Conservation (phyloP, 2,329 filamentous ascomycete genomes). For the Geosmithia flava region DNA sequence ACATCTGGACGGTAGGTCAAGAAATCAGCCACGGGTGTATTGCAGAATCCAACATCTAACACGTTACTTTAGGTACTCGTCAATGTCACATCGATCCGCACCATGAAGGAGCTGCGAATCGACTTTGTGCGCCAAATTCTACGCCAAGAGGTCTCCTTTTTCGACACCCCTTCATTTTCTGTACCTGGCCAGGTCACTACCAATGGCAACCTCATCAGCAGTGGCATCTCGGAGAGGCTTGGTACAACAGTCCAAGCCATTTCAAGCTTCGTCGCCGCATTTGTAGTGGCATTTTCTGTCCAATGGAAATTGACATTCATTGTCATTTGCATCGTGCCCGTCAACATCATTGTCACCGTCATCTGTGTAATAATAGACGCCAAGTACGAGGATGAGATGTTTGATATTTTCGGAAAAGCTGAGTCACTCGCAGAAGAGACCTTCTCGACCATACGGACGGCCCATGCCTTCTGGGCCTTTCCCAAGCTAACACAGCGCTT, state of each 20-base stretch:
- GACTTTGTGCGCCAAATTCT: conserved; percentile 23
- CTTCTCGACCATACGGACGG: conserved; percentile 33
- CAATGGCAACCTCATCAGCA: conserved; percentile 31
- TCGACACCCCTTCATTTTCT: conserved; percentile 33
- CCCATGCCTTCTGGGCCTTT: conserved; percentile 37
- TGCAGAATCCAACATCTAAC: neutral
- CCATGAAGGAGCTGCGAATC: conserved; percentile 21
- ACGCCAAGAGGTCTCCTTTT: conserved; percentile 42
- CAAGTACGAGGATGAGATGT: conserved; percentile 27
- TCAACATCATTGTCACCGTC: conserved; percentile 25
- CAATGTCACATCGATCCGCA: conserved; percentile 22
- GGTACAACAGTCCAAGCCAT: conserved; percentile 25
- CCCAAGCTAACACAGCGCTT: conserved; percentile 28
- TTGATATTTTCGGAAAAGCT: conserved; percentile 27
- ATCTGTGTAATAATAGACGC: conserved; percentile 25
- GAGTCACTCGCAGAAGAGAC: conserved; percentile 34
- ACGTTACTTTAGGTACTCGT: conserved; percentile 15
- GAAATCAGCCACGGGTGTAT: neutral
- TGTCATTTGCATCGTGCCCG: conserved; percentile 30
- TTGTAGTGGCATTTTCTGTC: conserved; percentile 24
- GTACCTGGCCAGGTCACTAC: conserved; percentile 33
- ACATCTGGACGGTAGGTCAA: conserved; percentile 35
- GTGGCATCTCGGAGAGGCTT: conserved; percentile 31
- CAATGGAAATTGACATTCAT: conserved; percentile 31
- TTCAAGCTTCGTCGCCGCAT: conserved; percentile 24